Evolutionary conservation across 2,329 filamentous ascomycete species (phyloP), one percentile per base, ranked within the genome.

Genomic region (Scytalidium sp.): DNA sequence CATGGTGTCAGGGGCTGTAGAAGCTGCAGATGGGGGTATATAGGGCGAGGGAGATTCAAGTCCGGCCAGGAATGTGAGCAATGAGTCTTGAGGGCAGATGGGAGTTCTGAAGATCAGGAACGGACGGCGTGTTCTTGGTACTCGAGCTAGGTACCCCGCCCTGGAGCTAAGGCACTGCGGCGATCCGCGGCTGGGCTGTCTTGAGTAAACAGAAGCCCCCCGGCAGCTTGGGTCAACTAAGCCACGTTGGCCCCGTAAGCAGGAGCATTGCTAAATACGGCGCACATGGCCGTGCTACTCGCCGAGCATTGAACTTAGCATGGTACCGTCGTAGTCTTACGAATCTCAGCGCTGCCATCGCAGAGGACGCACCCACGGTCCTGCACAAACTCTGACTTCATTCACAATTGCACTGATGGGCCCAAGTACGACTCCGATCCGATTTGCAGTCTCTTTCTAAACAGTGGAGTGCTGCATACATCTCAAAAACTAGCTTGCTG

Each of bases 1-100:
- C 88, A 91, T 91, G 53, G 54, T 68, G 67, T 56, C 58, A 50
- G 49, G 45, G 47, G 42, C 25, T 8, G 17, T 36, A 15, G 45
- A 29, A 15, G 32, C 15, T 43, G 5, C 11, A n/a, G 13, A n/a
- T n/a, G 32, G 7, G n/a, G n/a, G n/a, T n/a, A 36, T 36, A 36
- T 9, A 4, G 32, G 32, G 4, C 4, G 17, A 29, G 25, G 25
- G 13, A 8, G 7, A 15, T n/a, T 36, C 32, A 4, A 36, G 32
- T 5, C 13, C 5, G 15, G 17, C 17, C 32, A 5, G 7, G 25
- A 29, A 29, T 8, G 13, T n/a, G 17, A 36, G 13, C 32, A 36
- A 36, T 27, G 13, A 36, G 13, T n/a, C n/a, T n/a, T n/a, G n/a
- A n/a, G n/a, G n/a, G 19, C 15, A 21, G 41, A 43, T 41, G 40